phyloP scores from a whole-genome alignment of 495 filamentous ascomycete species.

The Cetradonia linearis region DNA sequence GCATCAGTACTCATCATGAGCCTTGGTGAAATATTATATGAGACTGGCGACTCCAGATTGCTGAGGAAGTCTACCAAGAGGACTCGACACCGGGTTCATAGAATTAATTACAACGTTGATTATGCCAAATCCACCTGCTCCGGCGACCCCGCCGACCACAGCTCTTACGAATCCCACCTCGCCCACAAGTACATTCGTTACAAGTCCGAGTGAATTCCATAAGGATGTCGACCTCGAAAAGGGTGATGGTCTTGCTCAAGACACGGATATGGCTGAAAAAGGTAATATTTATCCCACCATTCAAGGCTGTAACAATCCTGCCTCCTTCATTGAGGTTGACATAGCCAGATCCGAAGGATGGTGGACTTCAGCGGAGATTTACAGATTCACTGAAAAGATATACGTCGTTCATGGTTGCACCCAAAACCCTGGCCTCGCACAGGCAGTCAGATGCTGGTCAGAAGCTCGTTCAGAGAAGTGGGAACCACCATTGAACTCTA shows the following conservation, averaged over 20 bases:
- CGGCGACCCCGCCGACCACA: constrained; percentile 18
- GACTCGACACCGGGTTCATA: not conserved
- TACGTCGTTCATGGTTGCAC: not conserved
- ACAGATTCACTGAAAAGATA: constrained; percentile 4
- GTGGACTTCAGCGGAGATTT: constrained; percentile 2
- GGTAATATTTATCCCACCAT: not conserved
- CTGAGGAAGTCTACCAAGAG: not conserved
- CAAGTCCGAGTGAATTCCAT: constrained; percentile 1
- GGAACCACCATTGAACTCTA: not conserved
- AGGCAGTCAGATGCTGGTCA: constrained; percentile 16
- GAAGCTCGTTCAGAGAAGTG: constrained; percentile 21
- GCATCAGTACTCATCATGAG: not conserved
- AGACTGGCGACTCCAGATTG: not conserved
- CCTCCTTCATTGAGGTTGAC: not conserved
- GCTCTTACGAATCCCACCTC: constrained; percentile 19
- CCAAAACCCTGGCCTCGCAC: constrained; percentile 3
- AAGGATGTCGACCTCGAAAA: not conserved
- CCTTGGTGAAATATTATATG: not conserved
- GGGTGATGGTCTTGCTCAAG: not conserved
- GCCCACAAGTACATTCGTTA: constrained; percentile 5
- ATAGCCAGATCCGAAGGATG: not conserved
- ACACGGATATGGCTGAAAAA: not conserved
- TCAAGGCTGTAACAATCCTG: not conserved
- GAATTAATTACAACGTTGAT: not conserved
- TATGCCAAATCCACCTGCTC: constrained; percentile 10